Conservation (phyloP, 768 basidiomycete genomes). For the Candolleomyces aberdarensis region DNA sequence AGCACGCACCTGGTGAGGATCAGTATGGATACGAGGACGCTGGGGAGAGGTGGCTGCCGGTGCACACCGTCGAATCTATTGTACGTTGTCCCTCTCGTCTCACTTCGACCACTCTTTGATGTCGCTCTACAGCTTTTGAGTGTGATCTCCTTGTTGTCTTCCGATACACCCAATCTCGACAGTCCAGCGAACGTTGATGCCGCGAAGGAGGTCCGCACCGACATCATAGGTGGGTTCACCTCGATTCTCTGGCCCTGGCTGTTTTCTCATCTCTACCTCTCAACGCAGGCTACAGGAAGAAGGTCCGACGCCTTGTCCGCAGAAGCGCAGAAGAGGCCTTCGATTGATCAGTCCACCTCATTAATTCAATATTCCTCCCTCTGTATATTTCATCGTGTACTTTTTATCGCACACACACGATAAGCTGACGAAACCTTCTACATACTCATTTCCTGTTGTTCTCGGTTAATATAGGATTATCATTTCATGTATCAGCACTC, state of each 20-base stretch:
- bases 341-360: conserved; percentile 42
- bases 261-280: conserved; percentile 12
- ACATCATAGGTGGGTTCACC: conserved; percentile 44
- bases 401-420: neutral
- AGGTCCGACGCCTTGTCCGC: conserved; percentile 86
- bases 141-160: conserved; percentile 93
- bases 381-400: neutral
- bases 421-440: neutral
- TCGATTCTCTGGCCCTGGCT: conserved; percentile 5
- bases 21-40: conserved; percentile 97
- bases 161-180: conserved; percentile 86
- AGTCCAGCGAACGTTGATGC: conserved; percentile 97
- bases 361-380: neutral
- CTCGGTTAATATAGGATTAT: neutral
- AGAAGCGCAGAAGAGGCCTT: conserved; percentile 87
- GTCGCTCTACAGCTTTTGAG: conserved; percentile 69
- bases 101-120: neutral
- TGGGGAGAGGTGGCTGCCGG: conserved; percentile 95
- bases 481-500: neutral
- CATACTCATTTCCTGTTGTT: neutral
- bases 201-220: conserved; percentile 78
- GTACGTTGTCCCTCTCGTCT: conserved; percentile 42
- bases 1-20: conserved; percentile 96
- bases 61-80: conserved; percentile 96
- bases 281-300: conserved; percentile 84